Percentiles rank a stretch among this genome's conserved stretches.
Conservation (phyloP, 768 basidiomycete genomes). For the Podaxis sp. region DNA sequence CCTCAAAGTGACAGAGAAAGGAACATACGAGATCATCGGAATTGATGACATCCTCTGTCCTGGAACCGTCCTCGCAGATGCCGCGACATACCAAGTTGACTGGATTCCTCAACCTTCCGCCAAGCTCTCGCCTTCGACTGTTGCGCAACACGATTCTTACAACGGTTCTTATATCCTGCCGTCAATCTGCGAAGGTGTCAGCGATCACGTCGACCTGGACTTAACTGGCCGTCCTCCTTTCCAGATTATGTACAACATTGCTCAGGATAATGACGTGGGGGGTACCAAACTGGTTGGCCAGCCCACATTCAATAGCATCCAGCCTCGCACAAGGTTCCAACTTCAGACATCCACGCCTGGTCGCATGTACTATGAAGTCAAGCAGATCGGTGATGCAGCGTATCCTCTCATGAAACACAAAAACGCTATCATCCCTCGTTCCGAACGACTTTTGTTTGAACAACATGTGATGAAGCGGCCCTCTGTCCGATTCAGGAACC, state of each 20-base stretch:
- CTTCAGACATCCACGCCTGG: constrained; percentile 76
- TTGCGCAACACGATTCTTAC: constrained; percentile 53
- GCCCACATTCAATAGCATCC: constrained; percentile 82
- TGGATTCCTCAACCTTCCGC: constrained; percentile 83
- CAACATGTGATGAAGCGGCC: constrained; percentile 84
- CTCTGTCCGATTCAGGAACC: constrained; percentile 72
- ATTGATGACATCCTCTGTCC: constrained; percentile 85
- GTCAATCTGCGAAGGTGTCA: constrained; percentile 79
- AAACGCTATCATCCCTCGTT: constrained; percentile 61
- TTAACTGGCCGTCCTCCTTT: constrained; percentile 88
- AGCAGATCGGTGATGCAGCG: constrained; percentile 81
- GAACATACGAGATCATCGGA: constrained; percentile 73
- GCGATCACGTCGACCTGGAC: constrained; percentile 82
- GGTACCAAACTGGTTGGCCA: constrained; percentile 72
- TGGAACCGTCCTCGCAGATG: constrained; percentile 61
- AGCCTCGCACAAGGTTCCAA: constrained; percentile 76
- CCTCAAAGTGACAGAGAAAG: constrained; percentile 71
- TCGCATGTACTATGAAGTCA: constrained; percentile 86
- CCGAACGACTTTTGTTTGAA: constrained; percentile 72
- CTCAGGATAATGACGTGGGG: constrained; percentile 62
- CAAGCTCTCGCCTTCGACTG: constrained; percentile 56
- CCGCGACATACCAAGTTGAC: constrained; percentile 65
- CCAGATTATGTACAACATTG: constrained; percentile 89
- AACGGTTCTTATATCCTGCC: constrained; percentile 76
- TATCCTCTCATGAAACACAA: constrained; percentile 76